Conservation (phyloP, 805 yeast genomes). For the Babjeviella inositovora region DNA sequence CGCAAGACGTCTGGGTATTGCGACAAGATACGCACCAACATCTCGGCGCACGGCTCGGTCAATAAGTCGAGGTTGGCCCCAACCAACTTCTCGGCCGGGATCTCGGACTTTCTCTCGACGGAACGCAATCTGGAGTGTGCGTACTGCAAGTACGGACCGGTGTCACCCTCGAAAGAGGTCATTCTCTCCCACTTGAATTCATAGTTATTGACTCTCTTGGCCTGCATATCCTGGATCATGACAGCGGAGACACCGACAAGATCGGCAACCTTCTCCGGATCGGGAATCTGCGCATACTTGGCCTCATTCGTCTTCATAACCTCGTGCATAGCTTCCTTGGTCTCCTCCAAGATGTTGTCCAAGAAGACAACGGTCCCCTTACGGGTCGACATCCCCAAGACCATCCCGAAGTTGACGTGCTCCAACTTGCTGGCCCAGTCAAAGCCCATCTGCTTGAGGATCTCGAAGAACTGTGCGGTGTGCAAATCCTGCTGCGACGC, state of each 20-base stretch:
- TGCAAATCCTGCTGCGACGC: slow-evolving; percentile 96
- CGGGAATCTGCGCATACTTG: slow-evolving; percentile 83
- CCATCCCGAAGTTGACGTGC: slow-evolving; percentile 95
- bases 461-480: slow-evolving; percentile 85
- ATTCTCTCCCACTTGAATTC: slow-evolving; percentile 96
- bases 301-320: slow-evolving; percentile 87
- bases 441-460: slow-evolving; percentile 77
- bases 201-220: slow-evolving; percentile 92
- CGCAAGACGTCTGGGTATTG: slow-evolving; percentile 86
- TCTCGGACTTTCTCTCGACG: slow-evolving; percentile 71
- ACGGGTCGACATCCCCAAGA: slow-evolving; percentile 96
- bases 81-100: slow-evolving; percentile 23
- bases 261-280: slow-evolving; percentile 93
- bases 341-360: slow-evolving; percentile 84
- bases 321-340: slow-evolving; percentile 87
- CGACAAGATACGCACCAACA: slow-evolving; percentile 61
- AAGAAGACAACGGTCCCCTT: slow-evolving; percentile 97
- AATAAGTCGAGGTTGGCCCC: slow-evolving; percentile 44
- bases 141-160: slow-evolving; percentile 96
- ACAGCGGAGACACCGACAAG: slow-evolving; percentile 93
- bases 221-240: slow-evolving; percentile 98
- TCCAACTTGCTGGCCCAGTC: slow-evolving; percentile 71
- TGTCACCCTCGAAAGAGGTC: slow-evolving; percentile 97
- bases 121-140: slow-evolving; percentile 96
- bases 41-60: slow-evolving; percentile 54